Base-by-base conservation (phyloP, 768 basidiomycete species). In the Termitomyces sp. region DNA sequence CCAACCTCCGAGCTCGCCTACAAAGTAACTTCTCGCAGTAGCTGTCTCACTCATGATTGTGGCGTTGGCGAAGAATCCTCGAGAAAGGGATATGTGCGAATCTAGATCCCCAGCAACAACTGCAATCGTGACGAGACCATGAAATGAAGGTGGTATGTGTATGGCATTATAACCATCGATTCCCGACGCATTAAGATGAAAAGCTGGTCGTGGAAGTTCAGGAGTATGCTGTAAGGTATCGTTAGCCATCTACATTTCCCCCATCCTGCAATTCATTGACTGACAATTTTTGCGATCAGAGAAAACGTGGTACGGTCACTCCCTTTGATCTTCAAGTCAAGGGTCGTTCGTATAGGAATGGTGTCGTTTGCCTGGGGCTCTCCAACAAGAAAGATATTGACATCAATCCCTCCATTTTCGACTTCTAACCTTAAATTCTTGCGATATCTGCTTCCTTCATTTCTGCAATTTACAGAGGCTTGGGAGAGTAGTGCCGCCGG, bases 61-160 rank as follows among this genome's bases (percentile, higher is more conserved):
- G 27, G 69, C 66, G 21, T 65, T 59, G 4, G 57, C 61, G 32
- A 53, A 44, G 21, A 76, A 62, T 11, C 60, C 69, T 5, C 54
- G 55, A 7, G 75, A 76, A 9, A 77, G 68, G 9, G 64, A 62
- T 4, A 76, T 64, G 53, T 73, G 76, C 10, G 60, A 64, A 40
- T 73, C 74, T 23, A 77, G 65, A 58, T 76, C 68, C 5, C 75
- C 76, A 0, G 66, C 69, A n/a, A 65, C 65, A 37, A 78, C 68
- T 52, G 65, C 62, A 23, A 78, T 63, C 0, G 69, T 72, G 17
- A 77, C 62, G 3, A 75, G 72, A 0, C 78, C 79, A 43, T 69
- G 72, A 65, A 78, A 77, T 9, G 77, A 74, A 17, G 66, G 66
- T 25, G 79, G 79, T 12, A 81, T 68, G 37, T 75, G 69, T 8